Percentiles rank a stretch among this genome's conserved stretches.
phyloP scores from a whole-genome alignment of 2,329 filamentous ascomycete genomes.

The Aspergillus versicolor region DNA sequence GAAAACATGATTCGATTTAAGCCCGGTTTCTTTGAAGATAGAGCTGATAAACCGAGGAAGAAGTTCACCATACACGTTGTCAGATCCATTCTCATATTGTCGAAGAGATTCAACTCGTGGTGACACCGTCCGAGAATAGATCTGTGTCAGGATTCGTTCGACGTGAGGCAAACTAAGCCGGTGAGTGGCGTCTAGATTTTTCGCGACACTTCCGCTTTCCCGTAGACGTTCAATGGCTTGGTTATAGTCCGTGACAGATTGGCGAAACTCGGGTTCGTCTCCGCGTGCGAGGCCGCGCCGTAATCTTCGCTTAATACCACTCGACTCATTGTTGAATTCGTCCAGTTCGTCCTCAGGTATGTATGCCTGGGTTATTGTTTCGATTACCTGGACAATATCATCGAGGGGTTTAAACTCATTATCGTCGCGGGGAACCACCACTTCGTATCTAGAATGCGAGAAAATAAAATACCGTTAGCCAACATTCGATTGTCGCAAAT shows the following conservation, averaged over 20 bases:
- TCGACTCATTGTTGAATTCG: slow-evolving; percentile 68
- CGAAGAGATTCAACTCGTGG: slow-evolving; percentile 80
- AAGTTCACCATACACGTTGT: slow-evolving; percentile 94
- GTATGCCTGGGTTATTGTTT: slow-evolving; percentile 72
- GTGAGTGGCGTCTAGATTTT: slow-evolving; percentile 68
- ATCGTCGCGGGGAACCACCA: slow-evolving; percentile 75
- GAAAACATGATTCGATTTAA: slow-evolving; percentile 83
- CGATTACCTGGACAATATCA: slow-evolving; percentile 69
- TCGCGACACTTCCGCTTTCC: slow-evolving; percentile 68
- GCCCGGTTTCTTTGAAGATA: slow-evolving; percentile 73
- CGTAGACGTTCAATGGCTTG: slow-evolving; percentile 64
- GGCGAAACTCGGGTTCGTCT: slow-evolving; percentile 69
- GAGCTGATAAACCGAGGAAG: slow-evolving; percentile 78
- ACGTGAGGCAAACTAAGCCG: slow-evolving; percentile 70
- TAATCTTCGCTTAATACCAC: slow-evolving; percentile 73
- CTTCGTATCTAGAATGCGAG: slow-evolving; percentile 57
- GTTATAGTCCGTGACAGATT: slow-evolving; percentile 77
- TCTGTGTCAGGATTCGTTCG: slow-evolving; percentile 79
- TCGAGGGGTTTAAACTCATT: slow-evolving; percentile 67
- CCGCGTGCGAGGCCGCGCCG: slow-evolving; percentile 70
- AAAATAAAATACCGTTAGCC: slow-evolving; percentile 21
- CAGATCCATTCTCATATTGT: slow-evolving; percentile 84
- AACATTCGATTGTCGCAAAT: not conserved
- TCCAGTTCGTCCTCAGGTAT: slow-evolving; percentile 68
- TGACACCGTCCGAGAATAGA: slow-evolving; percentile 89